Percentiles rank a stretch among this genome's conserved stretches.
Evolutionary conservation across 148 eudicot genomes (phyloP).

Genomic region (Rhododendron henanense): DNA sequence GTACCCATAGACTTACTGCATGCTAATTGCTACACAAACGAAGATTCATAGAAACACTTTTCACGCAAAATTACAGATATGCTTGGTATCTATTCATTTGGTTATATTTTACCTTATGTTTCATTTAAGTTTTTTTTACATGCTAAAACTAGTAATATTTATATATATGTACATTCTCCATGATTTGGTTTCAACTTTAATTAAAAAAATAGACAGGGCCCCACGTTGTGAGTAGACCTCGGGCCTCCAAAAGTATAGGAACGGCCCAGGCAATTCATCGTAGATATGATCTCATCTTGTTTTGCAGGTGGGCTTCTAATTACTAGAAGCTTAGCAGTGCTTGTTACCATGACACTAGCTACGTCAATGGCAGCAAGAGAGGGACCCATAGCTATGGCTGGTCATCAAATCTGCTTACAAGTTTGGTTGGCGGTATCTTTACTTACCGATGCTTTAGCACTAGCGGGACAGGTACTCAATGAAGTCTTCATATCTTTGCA

Average conservation of each 20-base stretch:
- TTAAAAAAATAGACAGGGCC: too few relatives aligned
- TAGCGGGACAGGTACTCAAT: slow-evolving; percentile 77
- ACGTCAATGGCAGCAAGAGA: slow-evolving; percentile 90
- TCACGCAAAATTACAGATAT: too few relatives aligned
- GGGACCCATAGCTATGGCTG: slow-evolving; percentile 91
- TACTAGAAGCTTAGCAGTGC: slow-evolving; percentile 73
- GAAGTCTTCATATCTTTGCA: not conserved
- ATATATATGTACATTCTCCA: too few relatives aligned
- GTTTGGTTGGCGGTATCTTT: slow-evolving; percentile 92
- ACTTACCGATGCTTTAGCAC: slow-evolving; percentile 95
- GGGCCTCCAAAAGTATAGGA: not conserved
- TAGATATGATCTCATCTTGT: not conserved
- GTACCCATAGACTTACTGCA: too few relatives aligned
- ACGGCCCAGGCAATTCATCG: not conserved
- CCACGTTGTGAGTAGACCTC: too few relatives aligned
- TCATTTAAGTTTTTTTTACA: too few relatives aligned
- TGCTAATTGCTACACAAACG: too few relatives aligned
- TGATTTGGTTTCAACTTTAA: too few relatives aligned
- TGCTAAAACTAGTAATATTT: too few relatives aligned
- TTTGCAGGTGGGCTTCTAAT: slow-evolving; percentile 73
- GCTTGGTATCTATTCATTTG: too few relatives aligned
- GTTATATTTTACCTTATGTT: too few relatives aligned
- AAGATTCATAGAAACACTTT: too few relatives aligned
- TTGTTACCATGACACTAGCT: slow-evolving; percentile 73
- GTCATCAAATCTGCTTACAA: slow-evolving; percentile 81